Base-by-base conservation (phyloP, 2,329 filamentous ascomycete species). In the Fusarium scirpi region DNA sequence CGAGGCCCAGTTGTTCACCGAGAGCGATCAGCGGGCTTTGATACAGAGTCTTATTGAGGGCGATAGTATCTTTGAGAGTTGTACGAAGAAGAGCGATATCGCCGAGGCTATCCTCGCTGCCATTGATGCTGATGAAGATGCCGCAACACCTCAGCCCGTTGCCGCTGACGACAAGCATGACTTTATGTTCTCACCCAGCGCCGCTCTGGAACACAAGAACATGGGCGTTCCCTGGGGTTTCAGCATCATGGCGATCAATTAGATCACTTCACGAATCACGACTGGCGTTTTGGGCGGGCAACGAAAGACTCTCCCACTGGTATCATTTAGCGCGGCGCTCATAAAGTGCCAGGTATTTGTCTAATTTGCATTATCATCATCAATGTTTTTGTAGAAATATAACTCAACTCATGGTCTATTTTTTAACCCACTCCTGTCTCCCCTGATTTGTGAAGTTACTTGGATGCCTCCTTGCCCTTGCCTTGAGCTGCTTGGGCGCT, bases 401-500 rank as follows among this genome's bases (percentile, higher is more conserved):
- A 76, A 69, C 74, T 76, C 74, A 76, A 76, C 74, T 76, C 74
- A 76, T 72, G 69, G 63, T 74, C 67, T 65, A 74, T 65, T 71
- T 60, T 58, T 61, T 11, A 11, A 43, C 24, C n/a, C 57, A 49
- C 47, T 58, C 53, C 29, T 22, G 12, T 53, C 38, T 55, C 32
- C 46, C 58, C 55, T 49, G 4, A 59, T 62, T 63, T 54, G 52
- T 61, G 43, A 32, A 38, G 49, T 66, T 70, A 72, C 59, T 70
- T 40, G 41, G 67, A 66, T 51, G 70, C 66, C 59, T 77, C 71
- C 53, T 77, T 74, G 25, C 72, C 78, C 72, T 82, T 74, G 74
- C 57, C 73, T 48, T 72, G 76, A 15, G 77, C 80, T 16, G 81
- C 81, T 72, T 88, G 86, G 6, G 85, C 83, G 38, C 81, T 81